Percentiles rank a stretch among this genome's conserved stretches.
phyloP scores from a whole-genome alignment of 257 asterid genomes.

The Plectranthus barbatus region DNA sequence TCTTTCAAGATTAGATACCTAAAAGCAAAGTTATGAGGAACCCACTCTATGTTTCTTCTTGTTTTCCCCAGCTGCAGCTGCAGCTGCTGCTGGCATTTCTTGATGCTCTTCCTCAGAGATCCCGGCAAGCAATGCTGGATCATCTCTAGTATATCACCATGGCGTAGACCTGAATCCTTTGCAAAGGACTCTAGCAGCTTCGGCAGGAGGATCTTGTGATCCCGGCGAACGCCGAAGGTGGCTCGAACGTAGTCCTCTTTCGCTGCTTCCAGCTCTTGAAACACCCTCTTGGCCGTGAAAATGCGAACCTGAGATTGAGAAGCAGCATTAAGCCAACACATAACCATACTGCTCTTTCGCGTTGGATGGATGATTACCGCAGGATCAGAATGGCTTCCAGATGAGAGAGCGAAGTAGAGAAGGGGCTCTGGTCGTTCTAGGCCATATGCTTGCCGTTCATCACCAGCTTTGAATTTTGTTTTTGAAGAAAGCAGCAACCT shows the following conservation, averaged over 20 bases:
- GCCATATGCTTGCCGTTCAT: constrained; percentile 63
- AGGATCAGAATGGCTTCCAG: constrained; percentile 97
- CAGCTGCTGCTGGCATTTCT: constrained; percentile 56
- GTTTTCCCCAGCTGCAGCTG: constrained; percentile 55
- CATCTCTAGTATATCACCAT: constrained; percentile 56
- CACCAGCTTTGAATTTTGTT: constrained; percentile 75
- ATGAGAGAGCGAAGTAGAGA: constrained; percentile 80
- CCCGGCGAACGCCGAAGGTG: constrained; percentile 73
- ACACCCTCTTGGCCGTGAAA: constrained; percentile 65
- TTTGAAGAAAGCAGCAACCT: constrained; percentile 72
- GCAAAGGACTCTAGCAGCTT: constrained; percentile 65
- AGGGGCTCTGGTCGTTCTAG: constrained; percentile 81
- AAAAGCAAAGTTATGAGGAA: constrained; percentile 70
- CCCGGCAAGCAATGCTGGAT: constrained; percentile 66
- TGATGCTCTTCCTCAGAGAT: constrained; percentile 51
- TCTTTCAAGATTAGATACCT: constrained; percentile 83
- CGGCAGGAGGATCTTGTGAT: constrained; percentile 70
- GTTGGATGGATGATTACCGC: constrained; percentile 40
- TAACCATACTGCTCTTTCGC: too few species aligned
- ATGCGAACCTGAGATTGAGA: constrained; percentile 68
- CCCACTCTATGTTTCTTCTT: constrained; percentile 71
- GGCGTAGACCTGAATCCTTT: constrained; percentile 63
- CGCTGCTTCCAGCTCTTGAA: constrained; percentile 82
- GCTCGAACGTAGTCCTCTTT: constrained; percentile 94
- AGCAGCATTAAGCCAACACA: too few species aligned